A percentile compares a stretch with the other conserved stretches of the same genome.
Evolutionary conservation across 208 protist species (phyloP).

Genomic region (Trypanosomatidae sp.): DNA sequence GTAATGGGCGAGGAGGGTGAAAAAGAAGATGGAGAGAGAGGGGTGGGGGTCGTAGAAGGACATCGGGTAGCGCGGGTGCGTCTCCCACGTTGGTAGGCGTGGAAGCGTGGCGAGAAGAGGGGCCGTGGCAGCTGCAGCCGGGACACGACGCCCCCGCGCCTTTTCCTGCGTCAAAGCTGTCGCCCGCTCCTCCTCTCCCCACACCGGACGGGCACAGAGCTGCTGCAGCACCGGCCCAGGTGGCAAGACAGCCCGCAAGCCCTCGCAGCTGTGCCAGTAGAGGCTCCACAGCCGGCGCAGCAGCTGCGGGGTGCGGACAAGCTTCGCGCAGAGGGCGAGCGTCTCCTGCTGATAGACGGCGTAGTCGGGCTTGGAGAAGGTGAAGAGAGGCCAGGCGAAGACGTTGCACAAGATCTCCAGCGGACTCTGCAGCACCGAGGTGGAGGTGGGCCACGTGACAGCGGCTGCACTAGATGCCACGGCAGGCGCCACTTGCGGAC

Average conservation of each 20-base stretch:
- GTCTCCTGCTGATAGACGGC: slow-evolving; percentile 45
- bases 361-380: slow-evolving; percentile 38
- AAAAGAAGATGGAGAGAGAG: slow-evolving; percentile 73
- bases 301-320: slow-evolving; percentile 50
- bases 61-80: slow-evolving; percentile 22
- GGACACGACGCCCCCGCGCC: background rate
- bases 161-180: background rate
- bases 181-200: background rate
- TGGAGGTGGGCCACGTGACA: slow-evolving; percentile 13
- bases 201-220: slow-evolving; percentile 16
- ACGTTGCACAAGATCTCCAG: slow-evolving; percentile 72
- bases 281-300: slow-evolving; percentile 67
- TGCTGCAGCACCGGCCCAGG: slow-evolving; percentile 17
- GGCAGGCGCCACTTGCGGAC: background rate
- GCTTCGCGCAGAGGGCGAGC: slow-evolving; percentile 56
- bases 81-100: slow-evolving; percentile 28
- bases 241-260: slow-evolving; percentile 30
- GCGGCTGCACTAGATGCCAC: background rate
- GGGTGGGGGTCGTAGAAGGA: slow-evolving; percentile 72
- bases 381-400: slow-evolving; percentile 78
- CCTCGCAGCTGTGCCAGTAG: slow-evolving; percentile 51
- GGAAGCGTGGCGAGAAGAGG: background rate
- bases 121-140: background rate
- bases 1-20: slow-evolving; percentile 72
- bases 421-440: slow-evolving; percentile 24